phyloP scores from a whole-genome alignment of 1,139 yeast genomes.

The Insectozyma bohioensis region DNA sequence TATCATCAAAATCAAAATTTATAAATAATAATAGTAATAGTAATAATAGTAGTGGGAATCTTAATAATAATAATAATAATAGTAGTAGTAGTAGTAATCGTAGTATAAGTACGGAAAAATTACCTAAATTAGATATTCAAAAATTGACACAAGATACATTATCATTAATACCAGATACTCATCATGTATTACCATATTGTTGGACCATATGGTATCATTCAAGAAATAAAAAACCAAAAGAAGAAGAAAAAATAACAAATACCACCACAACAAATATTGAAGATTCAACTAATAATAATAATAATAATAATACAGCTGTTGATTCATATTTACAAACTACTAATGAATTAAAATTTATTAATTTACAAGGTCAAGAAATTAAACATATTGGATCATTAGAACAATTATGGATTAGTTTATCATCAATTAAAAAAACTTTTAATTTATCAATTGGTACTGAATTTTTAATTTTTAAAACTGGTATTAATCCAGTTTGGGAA shows the following conservation, averaged over 20 bases:
- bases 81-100: not conserved
- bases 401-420: conserved; percentile 59
- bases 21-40: not conserved
- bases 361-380: conserved; percentile 22
- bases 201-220: conserved; percentile 54
- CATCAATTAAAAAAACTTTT: conserved; percentile 46
- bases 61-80: not conserved
- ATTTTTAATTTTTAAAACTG: conserved; percentile 59
- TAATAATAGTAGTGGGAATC: not conserved
- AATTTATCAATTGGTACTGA: conserved; percentile 57
- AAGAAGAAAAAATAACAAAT: conserved; percentile 11
- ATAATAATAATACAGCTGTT: conserved; percentile 24
- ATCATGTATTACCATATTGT: conserved; percentile 47
- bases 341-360: conserved; percentile 36
- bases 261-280: conserved; percentile 4
- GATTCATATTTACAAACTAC: conserved; percentile 46
- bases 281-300: conserved; percentile 2
- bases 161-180: conserved; percentile 26
- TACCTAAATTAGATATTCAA: conserved; percentile 39
- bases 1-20: conserved; percentile 1
- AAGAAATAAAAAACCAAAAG: conserved; percentile 27
- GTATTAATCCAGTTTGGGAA: conserved; percentile 72
- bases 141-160: conserved; percentile 36
- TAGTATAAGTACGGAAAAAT: conserved; percentile 15
- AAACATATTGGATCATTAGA: conserved; percentile 52